A percentile compares a stretch with the other conserved stretches of the same genome.
Evolutionary conservation across 768 basidiomycete genomes (phyloP).

Genomic region (Collybia mongolica): DNA sequence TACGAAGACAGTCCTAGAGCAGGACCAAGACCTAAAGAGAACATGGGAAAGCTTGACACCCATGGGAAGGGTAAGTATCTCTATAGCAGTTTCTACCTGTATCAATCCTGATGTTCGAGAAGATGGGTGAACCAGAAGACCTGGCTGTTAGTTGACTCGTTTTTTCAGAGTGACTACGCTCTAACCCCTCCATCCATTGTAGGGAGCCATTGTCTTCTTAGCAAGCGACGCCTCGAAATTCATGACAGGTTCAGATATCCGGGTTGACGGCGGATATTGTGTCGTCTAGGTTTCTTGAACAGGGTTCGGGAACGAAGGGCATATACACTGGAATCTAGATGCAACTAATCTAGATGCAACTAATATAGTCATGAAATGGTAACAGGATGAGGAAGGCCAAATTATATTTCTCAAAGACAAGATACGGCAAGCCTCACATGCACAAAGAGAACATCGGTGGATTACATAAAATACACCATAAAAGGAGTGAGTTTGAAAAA

Average conservation of each 20-base stretch:
- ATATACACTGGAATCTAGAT: too few species aligned
- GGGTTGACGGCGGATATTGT: constrained; percentile 91
- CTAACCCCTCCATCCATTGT: neutral
- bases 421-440: too few species aligned
- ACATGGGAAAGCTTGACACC: constrained; percentile 86
- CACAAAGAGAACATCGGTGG: neutral
- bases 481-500: too few species aligned
- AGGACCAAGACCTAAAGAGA: constrained; percentile 73
- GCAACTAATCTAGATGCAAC: too few species aligned
- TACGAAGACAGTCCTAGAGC: constrained; percentile 77
- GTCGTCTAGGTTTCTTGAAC: constrained; percentile 37
- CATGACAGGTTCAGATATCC: constrained; percentile 84
- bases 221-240: constrained; percentile 89
- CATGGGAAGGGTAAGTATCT: constrained; percentile 69
- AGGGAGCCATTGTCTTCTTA: constrained; percentile 90
- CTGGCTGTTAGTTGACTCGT: constrained; percentile 54
- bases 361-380: too few species aligned
- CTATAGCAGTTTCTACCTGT: neutral
- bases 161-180: neutral
- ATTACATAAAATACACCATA: too few species aligned
- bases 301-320: too few species aligned
- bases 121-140: constrained; percentile 95
- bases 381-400: too few species aligned
- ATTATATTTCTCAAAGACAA: too few species aligned
- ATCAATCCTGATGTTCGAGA: constrained; percentile 9